Evolutionary conservation across 768 basidiomycete species (phyloP).

Genomic region (Hydnomerulius pinastri): DNA sequence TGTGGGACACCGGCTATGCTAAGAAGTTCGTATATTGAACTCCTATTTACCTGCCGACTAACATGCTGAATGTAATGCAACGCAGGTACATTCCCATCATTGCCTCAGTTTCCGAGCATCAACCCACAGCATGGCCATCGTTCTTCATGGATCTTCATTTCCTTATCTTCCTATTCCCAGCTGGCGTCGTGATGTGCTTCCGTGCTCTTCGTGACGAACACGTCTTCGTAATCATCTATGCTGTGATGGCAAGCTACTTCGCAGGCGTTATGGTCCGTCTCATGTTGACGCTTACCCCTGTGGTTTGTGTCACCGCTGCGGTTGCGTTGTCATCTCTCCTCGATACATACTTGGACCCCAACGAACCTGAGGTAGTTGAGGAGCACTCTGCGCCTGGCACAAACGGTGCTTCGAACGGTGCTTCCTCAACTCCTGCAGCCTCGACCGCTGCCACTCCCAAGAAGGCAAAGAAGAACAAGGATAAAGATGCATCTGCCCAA

Average conservation of each 20-base stretch:
- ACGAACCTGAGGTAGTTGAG: slow-evolving; percentile 52
- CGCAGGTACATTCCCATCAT: slow-evolving; percentile 93
- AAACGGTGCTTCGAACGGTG: slow-evolving; percentile 12
- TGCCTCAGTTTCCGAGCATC: slow-evolving; percentile 98
- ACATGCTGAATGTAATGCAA: slow-evolving; percentile 6
- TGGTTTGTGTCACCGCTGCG: slow-evolving; percentile 92
- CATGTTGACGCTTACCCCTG: slow-evolving; percentile 96
- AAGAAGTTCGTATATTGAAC: slow-evolving; percentile 67
- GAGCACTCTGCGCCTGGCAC: slow-evolving; percentile 6
- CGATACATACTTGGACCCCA: slow-evolving; percentile 88
- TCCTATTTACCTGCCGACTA: background rate
- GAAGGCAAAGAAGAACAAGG: slow-evolving; percentile 60
- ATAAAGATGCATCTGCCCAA: slow-evolving; percentile 46
- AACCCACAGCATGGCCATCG: slow-evolving; percentile 99
- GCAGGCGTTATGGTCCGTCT: slow-evolving; percentile 99
- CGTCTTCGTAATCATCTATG: slow-evolving; percentile 97
- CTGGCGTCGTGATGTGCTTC: slow-evolving; percentile 94
- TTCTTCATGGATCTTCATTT: slow-evolving; percentile 99
- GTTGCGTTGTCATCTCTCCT: slow-evolving; percentile 87
- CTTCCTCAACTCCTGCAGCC: slow-evolving; percentile 31
- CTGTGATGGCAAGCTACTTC: slow-evolving; percentile 95
- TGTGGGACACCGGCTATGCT: slow-evolving; percentile 99
- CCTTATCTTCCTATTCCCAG: slow-evolving; percentile 97
- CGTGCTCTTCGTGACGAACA: slow-evolving; percentile 93
- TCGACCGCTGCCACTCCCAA: slow-evolving; percentile 32